phyloP scores from a whole-genome alignment of 345 rosid species.

The Boechera stricta region DNA sequence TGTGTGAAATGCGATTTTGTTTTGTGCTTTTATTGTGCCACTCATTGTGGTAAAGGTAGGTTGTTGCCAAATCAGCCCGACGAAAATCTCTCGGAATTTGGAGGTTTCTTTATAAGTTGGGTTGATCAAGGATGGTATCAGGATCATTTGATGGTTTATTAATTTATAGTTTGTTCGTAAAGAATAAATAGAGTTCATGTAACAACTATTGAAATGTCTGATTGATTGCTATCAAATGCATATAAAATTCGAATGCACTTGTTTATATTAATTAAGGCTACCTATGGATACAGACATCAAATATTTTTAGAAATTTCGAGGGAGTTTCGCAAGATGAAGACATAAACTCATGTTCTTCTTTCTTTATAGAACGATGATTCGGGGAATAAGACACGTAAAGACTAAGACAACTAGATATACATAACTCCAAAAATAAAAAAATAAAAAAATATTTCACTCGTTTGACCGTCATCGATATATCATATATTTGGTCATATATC shows the following conservation, averaged over 20 bases:
- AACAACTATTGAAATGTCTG: too few species aligned
- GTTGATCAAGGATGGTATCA: background rate
- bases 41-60: background rate
- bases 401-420: slow-evolving; percentile 9
- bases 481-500: background rate
- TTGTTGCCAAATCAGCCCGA: background rate
- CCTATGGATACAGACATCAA: background rate
- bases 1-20: background rate
- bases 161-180: too few species aligned
- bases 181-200: too few species aligned
- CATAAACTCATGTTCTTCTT: background rate
- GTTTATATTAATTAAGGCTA: background rate
- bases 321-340: slow-evolving; percentile 22
- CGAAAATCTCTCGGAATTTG: background rate
- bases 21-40: slow-evolving; percentile 24
- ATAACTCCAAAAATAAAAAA: background rate
- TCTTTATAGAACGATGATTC: slow-evolving; percentile 5
- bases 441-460: background rate
- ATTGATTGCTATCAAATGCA: background rate
- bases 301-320: slow-evolving; percentile 16
- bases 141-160: background rate
- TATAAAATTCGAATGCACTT: slow-evolving; percentile 13
- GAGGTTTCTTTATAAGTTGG: background rate
- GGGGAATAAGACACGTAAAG: slow-evolving; percentile 13
- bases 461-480: background rate